A percentile compares a stretch with the other conserved stretches of the same genome.
phyloP scores from a whole-genome alignment of 1,284 basidiomycete genomes.

The Takashimella koratensis region DNA sequence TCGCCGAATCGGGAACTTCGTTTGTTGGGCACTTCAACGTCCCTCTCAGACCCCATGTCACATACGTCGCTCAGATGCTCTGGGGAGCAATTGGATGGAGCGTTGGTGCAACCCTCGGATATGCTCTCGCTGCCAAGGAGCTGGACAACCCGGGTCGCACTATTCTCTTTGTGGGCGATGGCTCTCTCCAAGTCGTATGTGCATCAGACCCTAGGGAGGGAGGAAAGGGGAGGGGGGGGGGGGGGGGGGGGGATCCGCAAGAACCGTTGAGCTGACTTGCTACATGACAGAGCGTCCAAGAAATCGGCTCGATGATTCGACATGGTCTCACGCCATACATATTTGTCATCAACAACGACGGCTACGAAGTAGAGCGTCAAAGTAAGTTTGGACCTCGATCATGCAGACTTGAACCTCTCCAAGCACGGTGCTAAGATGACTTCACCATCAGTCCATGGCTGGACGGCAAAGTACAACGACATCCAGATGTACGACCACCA shows the following conservation, averaged over 20 bases:
- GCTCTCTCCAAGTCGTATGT: constrained; percentile 52
- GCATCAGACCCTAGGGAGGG: no score
- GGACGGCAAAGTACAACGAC: constrained; percentile 50
- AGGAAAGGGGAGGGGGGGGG: no score
- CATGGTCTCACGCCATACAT: constrained; percentile 49
- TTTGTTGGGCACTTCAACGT: constrained; percentile 74
- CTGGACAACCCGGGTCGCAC: constrained; percentile 59
- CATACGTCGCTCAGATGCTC: constrained; percentile 63
- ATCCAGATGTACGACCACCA: constrained; percentile 49
- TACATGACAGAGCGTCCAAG: constrained; percentile 47
- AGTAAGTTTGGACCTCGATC: constrained; percentile 63
- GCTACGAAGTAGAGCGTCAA: constrained; percentile 81
- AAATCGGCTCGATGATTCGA: constrained; percentile 53
- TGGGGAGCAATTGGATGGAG: constrained; percentile 45
- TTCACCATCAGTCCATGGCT: constrained; percentile 38
- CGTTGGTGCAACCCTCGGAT: constrained; percentile 56
- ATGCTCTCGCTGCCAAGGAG: constrained; percentile 66
- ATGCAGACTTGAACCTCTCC: no score
- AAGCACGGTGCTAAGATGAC: not conserved
- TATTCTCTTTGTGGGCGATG: constrained; percentile 75
- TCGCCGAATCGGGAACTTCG: constrained; percentile 69
- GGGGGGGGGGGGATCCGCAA: no score
- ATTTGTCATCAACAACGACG: constrained; percentile 77
- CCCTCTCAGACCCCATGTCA: constrained; percentile 63
- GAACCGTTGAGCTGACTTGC: no score